A percentile compares a stretch with the other conserved stretches of the same genome.
These are phyloP conservation scores for Spathaspora sp. DNA, from an alignment of 1,139 yeast genomes.

Conservation along the genomic window DNA sequence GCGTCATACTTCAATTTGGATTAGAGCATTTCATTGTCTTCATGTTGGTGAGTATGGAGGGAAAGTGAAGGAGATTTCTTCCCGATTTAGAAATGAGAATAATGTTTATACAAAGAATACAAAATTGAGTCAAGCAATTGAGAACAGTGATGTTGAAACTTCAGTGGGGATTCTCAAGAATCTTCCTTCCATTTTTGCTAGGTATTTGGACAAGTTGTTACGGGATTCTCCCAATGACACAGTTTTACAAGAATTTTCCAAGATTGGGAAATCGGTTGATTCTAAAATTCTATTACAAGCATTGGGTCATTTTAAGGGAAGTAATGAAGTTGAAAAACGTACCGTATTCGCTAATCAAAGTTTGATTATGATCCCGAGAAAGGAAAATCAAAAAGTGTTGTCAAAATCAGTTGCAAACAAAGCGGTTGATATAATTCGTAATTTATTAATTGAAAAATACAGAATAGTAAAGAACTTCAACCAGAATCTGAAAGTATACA, in stretches of 20 bases:
- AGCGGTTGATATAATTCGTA: neutral
- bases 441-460: neutral
- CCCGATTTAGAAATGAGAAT: constrained; percentile 9
- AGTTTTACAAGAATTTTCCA: constrained; percentile 4
- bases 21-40: constrained; percentile 13
- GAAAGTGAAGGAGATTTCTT: constrained; percentile 8
- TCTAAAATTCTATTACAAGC: constrained; percentile 12
- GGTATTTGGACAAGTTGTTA: constrained; percentile 12
- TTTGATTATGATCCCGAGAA: neutral
- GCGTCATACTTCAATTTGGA: constrained; percentile 11
- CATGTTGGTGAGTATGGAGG: constrained; percentile 14
- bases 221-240: constrained; percentile 7
- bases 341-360: constrained; percentile 2
- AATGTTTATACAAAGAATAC: constrained; percentile 12
- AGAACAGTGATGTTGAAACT: constrained; percentile 3
- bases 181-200: constrained; percentile 12
- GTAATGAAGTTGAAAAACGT: neutral
- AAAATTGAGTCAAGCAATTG: constrained; percentile 10
- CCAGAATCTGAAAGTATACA: constrained; percentile 4
- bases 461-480: neutral
- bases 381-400: neutral
- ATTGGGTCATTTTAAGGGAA: constrained; percentile 11
- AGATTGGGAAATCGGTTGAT: constrained; percentile 6
- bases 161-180: constrained; percentile 6
- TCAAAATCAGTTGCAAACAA: neutral